These are phyloP conservation scores for Penicillium hesseltinei DNA, from an alignment of 2,329 filamentous ascomycete species.

Conservation along the genomic window DNA sequence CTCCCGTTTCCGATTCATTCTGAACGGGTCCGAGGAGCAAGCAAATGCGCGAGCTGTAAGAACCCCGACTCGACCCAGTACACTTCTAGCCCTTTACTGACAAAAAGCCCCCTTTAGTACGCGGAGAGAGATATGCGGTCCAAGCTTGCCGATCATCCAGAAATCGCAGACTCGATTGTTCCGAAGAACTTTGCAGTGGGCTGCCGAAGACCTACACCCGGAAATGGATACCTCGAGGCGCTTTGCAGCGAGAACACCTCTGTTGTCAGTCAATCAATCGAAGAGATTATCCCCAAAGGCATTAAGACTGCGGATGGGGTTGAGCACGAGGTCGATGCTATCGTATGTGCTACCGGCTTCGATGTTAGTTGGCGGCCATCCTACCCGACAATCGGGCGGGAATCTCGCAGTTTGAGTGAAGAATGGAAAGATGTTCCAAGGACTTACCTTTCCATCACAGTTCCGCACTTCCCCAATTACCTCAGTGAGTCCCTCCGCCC, in stretches of 20 bases:
- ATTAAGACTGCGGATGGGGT: conserved; percentile 24
- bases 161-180: conserved; percentile 12
- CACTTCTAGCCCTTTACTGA: not conserved
- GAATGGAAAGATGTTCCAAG: conserved; percentile 13
- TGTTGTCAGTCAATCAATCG: conserved; percentile 41
- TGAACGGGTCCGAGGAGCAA: conserved; percentile 48
- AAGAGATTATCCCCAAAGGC: conserved; percentile 36
- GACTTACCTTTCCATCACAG: conserved; percentile 20
- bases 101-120: not conserved
- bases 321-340: conserved; percentile 18
- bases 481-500: conserved; percentile 10
- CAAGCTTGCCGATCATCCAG: conserved; percentile 8
- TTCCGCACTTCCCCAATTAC: conserved; percentile 28
- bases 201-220: conserved; percentile 26
- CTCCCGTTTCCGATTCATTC: conserved; percentile 19
- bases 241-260: conserved; percentile 35
- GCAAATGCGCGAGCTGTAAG: conserved; percentile 34
- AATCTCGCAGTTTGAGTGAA: conserved; percentile 1
- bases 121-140: conserved; percentile 16
- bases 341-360: conserved; percentile 17
- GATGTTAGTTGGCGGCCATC: conserved; percentile 9
- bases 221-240: conserved; percentile 20
- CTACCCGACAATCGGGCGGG: conserved; percentile 3
- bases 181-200: conserved; percentile 10
- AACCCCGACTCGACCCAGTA: not conserved